Evolutionary conservation across 2,329 filamentous ascomycete species (phyloP).

Genomic region (Metarhizium humberi): DNA sequence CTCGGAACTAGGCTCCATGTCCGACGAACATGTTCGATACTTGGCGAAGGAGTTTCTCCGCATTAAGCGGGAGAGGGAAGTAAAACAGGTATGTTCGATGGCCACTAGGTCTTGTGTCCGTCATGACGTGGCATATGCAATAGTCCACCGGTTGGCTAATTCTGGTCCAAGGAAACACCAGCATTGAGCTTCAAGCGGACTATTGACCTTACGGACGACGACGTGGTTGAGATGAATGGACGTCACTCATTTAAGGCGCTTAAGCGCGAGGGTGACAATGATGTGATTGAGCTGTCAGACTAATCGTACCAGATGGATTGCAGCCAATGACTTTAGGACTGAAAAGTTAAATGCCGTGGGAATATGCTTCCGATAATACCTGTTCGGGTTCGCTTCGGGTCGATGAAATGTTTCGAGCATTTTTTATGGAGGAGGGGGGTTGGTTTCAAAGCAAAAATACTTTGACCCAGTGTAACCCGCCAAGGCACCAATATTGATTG

Average conservation of each 20-base stretch:
- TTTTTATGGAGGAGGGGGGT: no score
- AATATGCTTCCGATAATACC: background rate
- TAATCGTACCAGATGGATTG: background rate
- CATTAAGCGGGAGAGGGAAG: slow-evolving; percentile 1
- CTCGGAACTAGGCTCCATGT: slow-evolving; percentile 7
- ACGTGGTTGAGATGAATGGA: background rate
- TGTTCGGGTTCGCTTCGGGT: no score
- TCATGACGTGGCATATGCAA: background rate
- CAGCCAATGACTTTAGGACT: background rate
- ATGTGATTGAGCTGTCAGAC: slow-evolving; percentile 1
- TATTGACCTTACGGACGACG: slow-evolving; percentile 8
- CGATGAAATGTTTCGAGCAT: no score
- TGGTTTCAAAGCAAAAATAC: no score
- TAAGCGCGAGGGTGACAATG: background rate
- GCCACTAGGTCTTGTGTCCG: background rate
- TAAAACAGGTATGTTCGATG: background rate
- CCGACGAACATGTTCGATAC: slow-evolving; percentile 10
- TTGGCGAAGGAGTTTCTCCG: slow-evolving; percentile 12
- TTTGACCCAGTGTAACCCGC: no score
- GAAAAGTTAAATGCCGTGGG: background rate
- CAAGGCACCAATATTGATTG: no score
- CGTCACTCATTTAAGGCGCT: background rate
- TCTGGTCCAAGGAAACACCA: background rate
- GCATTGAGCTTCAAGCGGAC: background rate
- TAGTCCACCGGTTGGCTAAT: background rate